phyloP scores from a whole-genome alignment of 1,139 yeast genomes.

The Eremothecium sinecaudum region DNA sequence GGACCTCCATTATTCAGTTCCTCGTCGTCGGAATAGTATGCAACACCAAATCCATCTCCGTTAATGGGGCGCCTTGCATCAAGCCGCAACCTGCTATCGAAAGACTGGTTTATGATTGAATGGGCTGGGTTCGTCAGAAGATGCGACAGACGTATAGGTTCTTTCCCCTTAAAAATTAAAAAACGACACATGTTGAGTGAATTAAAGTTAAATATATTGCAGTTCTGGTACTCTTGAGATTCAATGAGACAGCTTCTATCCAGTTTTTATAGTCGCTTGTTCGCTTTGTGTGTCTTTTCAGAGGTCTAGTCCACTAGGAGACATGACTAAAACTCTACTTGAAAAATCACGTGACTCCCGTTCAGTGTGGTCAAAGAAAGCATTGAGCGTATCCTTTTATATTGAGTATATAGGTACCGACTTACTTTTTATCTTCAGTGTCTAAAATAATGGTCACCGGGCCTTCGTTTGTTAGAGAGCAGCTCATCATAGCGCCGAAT shows the following conservation, averaged over 20 bases:
- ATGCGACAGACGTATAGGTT: constrained; percentile 78
- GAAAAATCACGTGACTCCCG: too few species aligned
- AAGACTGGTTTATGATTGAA: constrained; percentile 91
- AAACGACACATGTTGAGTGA: constrained; percentile 33
- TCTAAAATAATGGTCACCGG: constrained; percentile 36
- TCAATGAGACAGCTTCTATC: too few species aligned
- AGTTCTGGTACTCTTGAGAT: too few species aligned
- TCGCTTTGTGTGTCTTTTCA: too few species aligned
- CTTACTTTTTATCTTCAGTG: constrained; percentile 20
- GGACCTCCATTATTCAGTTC: constrained; percentile 51
- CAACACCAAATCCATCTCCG: constrained; percentile 98
- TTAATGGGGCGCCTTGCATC: constrained; percentile 87
- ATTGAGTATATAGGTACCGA: too few species aligned
- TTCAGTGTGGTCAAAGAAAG: too few species aligned
- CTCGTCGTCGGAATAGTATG: constrained; percentile 64
- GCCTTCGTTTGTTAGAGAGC: constrained; percentile 65
- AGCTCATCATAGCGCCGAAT: constrained; percentile 98
- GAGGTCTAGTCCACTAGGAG: too few species aligned
- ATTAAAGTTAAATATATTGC: too few species aligned
- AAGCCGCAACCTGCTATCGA: constrained; percentile 76
- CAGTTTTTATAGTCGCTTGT: too few species aligned
- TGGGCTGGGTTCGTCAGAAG: constrained; percentile 91
- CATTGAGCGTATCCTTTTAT: too few species aligned
- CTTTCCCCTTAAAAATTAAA: constrained; percentile 42
- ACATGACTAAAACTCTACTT: too few species aligned